Conservation (phyloP, 441 rosid species). For the Euphorbia schlechtendalii region DNA sequence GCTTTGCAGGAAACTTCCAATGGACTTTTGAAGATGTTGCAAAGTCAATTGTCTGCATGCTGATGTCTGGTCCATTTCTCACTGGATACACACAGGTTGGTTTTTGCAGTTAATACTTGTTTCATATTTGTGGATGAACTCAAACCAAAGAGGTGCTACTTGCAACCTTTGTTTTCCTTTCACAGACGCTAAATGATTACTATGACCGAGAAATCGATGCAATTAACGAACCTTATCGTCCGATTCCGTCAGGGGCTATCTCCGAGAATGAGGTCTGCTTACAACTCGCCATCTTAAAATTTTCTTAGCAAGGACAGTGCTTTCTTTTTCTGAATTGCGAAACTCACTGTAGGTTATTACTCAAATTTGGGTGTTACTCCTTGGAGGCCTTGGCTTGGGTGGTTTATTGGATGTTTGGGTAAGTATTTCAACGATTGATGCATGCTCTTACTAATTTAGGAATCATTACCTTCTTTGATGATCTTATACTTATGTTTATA, state of each 20-base stretch:
- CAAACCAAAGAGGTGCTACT: conserved; percentile 15
- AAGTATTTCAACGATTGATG: conserved; percentile 27
- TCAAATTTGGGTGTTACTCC: conserved; percentile 83
- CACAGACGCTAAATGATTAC: conserved; percentile 86
- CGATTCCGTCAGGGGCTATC: conserved; percentile 92
- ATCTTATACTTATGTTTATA: conserved; percentile 26
- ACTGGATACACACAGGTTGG: conserved; percentile 93
- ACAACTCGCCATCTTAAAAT: background rate
- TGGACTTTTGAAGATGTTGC: conserved; percentile 92
- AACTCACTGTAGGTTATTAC: conserved; percentile 58
- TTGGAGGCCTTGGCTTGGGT: conserved; percentile 80
- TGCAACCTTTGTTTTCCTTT: conserved; percentile 16
- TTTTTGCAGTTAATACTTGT: conserved; percentile 6
- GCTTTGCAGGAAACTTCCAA: conserved; percentile 71
- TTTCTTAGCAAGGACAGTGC: background rate
- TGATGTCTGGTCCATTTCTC: conserved; percentile 94
- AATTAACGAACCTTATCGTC: conserved; percentile 95
- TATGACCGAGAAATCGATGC: conserved; percentile 97
- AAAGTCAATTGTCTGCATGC: conserved; percentile 85
- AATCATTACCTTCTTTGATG: conserved; percentile 20
- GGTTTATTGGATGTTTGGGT: conserved; percentile 88
- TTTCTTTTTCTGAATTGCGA: conserved; percentile 4
- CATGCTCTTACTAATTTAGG: conserved; percentile 2
- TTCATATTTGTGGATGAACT: conserved; percentile 13
- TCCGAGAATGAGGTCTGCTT: conserved; percentile 78